A percentile compares a stretch with the other conserved stretches of the same genome.
Evolutionary conservation across 768 basidiomycete species (phyloP).

Genomic region (Lactifluus rugatus): DNA sequence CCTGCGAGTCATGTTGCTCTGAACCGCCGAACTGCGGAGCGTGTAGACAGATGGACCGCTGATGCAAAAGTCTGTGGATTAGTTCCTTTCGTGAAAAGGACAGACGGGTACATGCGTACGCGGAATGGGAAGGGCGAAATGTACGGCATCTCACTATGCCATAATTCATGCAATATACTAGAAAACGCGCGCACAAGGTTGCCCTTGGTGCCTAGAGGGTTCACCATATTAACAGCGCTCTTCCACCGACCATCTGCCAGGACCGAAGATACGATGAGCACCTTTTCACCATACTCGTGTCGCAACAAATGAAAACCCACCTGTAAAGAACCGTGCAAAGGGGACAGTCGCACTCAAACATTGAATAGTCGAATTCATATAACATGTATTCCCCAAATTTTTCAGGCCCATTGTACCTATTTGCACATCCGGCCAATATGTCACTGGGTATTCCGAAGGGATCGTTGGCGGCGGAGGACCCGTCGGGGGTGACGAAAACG

Average conservation of each 20-base stretch:
- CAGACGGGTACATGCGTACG: constrained; percentile 32
- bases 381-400: constrained; percentile 96
- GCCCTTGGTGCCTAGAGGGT: constrained; percentile 84
- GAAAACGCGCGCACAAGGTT: constrained; percentile 74
- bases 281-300: background rate
- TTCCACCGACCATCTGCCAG: constrained; percentile 67
- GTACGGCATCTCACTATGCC: constrained; percentile 78
- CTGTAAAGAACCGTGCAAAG: constrained; percentile 86
- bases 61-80: constrained; percentile 22
- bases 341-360: constrained; percentile 92
- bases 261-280: constrained; percentile 1
- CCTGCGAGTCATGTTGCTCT: constrained; percentile 96
- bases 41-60: constrained; percentile 52
- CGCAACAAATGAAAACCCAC: constrained; percentile 33
- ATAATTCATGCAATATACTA: constrained; percentile 73
- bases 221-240: constrained; percentile 72
- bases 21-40: constrained; percentile 71
- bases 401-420: constrained; percentile 81
- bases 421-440: constrained; percentile 74
- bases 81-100: background rate
- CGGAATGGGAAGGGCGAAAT: constrained; percentile 76
- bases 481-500: constrained; percentile 27
- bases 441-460: constrained; percentile 66
- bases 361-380: constrained; percentile 98
- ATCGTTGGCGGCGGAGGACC: constrained; percentile 58